These are phyloP conservation scores for Przewalskia tangutica DNA, from an alignment of 257 asterid species.

Conservation along the genomic window DNA sequence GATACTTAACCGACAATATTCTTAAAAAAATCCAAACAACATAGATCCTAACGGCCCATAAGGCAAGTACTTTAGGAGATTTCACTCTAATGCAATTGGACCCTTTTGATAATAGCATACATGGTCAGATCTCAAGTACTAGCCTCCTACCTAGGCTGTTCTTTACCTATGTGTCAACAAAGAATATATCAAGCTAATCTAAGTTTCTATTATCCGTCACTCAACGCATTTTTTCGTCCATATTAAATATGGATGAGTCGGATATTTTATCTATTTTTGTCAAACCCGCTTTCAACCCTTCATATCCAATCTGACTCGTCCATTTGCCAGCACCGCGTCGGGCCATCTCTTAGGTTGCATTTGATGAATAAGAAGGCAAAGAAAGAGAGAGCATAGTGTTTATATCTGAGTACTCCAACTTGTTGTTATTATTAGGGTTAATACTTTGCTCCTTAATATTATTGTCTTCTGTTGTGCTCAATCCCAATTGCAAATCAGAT, in stretches of 20 bases:
- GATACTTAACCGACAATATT: not conserved
- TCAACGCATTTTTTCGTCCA: too few relatives aligned
- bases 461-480: conserved; percentile 28
- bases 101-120: conserved; percentile 18
- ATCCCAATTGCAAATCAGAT: conserved; percentile 45
- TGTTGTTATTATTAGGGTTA: not conserved
- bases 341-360: not conserved
- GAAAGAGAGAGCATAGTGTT: conserved; percentile 76
- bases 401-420: conserved; percentile 23
- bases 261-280: not conserved
- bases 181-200: too few relatives aligned
- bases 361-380: conserved; percentile 7
- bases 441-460: conserved; percentile 14
- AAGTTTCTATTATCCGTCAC: too few relatives aligned
- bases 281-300: not conserved
- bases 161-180: not conserved
- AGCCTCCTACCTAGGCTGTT: conserved; percentile 16
- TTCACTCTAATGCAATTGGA: conserved; percentile 41
- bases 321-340: not conserved
- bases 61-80: conserved; percentile 52
- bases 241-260: not conserved
- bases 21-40: not conserved
- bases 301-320: not conserved
- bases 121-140: conserved; percentile 57
- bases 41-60: not conserved